Conservation (phyloP, 176 grass and related monocot species). For the Pharus latifolius region DNA sequence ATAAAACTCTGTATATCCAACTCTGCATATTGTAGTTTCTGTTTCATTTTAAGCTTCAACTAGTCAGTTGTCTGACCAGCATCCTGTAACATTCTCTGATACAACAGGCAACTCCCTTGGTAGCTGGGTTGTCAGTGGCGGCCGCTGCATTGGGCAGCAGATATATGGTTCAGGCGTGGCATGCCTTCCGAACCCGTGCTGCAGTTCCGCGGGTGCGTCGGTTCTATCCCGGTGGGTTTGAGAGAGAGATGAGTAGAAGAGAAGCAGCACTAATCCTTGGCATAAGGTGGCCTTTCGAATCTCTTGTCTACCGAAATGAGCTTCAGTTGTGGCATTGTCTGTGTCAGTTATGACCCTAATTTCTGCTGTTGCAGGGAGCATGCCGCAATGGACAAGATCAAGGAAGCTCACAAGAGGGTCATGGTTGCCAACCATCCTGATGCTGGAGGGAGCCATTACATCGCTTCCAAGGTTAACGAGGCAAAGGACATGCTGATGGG, state of each 20-base stretch:
- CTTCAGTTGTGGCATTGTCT: neutral
- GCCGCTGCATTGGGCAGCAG: conserved; percentile 60
- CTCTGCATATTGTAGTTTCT: neutral
- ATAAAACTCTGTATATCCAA: too few species aligned
- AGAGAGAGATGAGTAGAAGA: conserved; percentile 70
- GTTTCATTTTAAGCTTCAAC: neutral
- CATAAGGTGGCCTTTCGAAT: conserved; percentile 34
- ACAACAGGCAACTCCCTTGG: conserved; percentile 56
- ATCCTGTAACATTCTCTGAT: neutral
- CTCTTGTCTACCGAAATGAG: neutral
- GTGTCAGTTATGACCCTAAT: neutral
- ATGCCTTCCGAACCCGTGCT: conserved; percentile 37
- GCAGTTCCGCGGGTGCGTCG: conserved; percentile 38
- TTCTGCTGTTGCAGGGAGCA: conserved; percentile 45
- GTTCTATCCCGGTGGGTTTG: conserved; percentile 84
- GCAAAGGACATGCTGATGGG: conserved; percentile 77
- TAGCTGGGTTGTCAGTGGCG: conserved; percentile 60
- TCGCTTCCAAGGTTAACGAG: conserved; percentile 79
- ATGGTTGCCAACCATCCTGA: conserved; percentile 94
- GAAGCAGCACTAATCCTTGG: conserved; percentile 86
- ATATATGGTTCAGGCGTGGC: conserved; percentile 66
- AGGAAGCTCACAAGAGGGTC: conserved; percentile 81
- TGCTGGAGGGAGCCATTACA: conserved; percentile 82
- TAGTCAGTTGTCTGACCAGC: neutral
- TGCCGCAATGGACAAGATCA: conserved; percentile 64